A percentile compares a stretch with the other conserved stretches of the same genome.
Evolutionary conservation across 345 rosid genomes (phyloP).

Genomic region (Psidium guajava): DNA sequence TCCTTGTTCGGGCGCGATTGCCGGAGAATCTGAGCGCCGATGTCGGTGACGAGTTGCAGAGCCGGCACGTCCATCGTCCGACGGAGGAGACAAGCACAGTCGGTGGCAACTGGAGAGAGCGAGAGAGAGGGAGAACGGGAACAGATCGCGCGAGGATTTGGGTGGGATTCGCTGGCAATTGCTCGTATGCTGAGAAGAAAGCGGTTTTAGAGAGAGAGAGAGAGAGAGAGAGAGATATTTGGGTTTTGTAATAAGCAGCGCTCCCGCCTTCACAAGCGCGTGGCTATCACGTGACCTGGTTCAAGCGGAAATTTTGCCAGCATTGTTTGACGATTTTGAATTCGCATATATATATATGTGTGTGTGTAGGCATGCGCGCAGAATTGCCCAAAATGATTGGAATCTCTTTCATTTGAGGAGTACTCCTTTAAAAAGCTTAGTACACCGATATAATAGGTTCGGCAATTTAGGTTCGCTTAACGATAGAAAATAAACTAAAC

Average conservation of each 20-base stretch:
- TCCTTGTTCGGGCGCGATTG: conserved; percentile 58
- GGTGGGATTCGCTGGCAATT: background rate
- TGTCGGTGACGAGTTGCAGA: conserved; percentile 33
- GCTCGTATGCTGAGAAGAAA: background rate
- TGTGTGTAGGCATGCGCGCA: too few relatives aligned
- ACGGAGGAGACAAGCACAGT: background rate
- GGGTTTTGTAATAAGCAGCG: background rate
- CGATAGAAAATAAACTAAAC: too few relatives aligned
- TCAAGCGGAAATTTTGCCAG: background rate
- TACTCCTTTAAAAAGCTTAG: too few relatives aligned
- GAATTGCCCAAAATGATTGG: too few relatives aligned
- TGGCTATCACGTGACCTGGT: background rate
- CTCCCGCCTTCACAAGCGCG: background rate
- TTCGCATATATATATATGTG: too few relatives aligned
- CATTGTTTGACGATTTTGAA: too few relatives aligned
- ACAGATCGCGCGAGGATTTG: background rate
- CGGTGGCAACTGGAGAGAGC: background rate
- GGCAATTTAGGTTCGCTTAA: background rate
- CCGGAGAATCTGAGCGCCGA: conserved; percentile 44
- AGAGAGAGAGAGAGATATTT: background rate
- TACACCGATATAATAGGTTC: background rate
- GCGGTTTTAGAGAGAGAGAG: background rate
- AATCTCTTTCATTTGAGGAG: too few relatives aligned
- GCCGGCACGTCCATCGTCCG: conserved; percentile 40
- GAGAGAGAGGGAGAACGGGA: background rate